These are phyloP conservation scores for Serendipita sp. DNA, from an alignment of 768 basidiomycete genomes.

Conservation along the genomic window DNA sequence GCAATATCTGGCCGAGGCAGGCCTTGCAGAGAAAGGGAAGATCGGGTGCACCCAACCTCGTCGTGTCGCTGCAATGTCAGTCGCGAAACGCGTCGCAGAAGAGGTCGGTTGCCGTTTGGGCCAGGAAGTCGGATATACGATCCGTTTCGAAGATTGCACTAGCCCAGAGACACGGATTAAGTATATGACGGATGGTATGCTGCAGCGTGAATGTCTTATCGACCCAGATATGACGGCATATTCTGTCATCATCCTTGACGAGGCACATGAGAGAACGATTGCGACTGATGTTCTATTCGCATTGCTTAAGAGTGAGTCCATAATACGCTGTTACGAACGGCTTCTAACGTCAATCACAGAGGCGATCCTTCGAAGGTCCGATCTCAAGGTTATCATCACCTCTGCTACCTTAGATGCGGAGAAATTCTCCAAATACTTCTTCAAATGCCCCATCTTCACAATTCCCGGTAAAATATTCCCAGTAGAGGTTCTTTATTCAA, in stretches of 20 bases:
- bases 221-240: constrained; percentile 88
- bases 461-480: constrained; percentile 99
- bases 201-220: constrained; percentile 90
- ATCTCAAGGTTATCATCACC: constrained; percentile 94
- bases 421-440: constrained; percentile 99
- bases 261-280: constrained; percentile 96
- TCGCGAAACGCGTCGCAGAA: constrained; percentile 90
- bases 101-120: constrained; percentile 96
- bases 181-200: constrained; percentile 99
- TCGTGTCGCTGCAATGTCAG: too few species aligned
- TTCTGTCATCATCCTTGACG: constrained; percentile 94
- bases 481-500: constrained; percentile 95
- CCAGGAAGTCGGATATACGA: constrained; percentile 95
- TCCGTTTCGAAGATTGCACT: constrained; percentile 98
- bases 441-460: constrained; percentile 95
- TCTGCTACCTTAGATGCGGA: constrained; percentile 98
- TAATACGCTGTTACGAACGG: constrained; percentile 19
- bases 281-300: constrained; percentile 98
- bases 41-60: constrained; percentile 48
- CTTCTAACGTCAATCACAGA: constrained; percentile 31
- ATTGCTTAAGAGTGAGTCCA: constrained; percentile 58
- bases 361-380: constrained; percentile 83
- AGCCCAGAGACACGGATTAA: constrained; percentile 98
- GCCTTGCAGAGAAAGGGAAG: constrained; percentile 74
- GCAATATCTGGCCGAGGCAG: constrained; percentile 91